These are phyloP conservation scores for Hypoxylon sp. DNA, from an alignment of 2,329 filamentous ascomycete species.

Conservation along the genomic window DNA sequence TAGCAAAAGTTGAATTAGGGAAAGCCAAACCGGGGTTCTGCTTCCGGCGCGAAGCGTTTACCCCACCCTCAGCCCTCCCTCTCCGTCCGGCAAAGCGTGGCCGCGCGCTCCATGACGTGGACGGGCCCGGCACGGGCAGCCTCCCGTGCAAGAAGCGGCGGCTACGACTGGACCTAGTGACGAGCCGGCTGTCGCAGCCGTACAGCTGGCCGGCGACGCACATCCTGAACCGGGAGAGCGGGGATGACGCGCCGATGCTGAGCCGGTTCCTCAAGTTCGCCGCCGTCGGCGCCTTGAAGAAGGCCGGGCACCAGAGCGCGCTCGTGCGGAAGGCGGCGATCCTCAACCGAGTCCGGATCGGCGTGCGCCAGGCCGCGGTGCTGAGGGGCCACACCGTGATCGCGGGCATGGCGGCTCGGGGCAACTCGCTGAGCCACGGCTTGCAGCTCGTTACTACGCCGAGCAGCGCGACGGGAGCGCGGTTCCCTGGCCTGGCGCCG, in stretches of 20 bases:
- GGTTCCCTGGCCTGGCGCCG: conserved; percentile 48
- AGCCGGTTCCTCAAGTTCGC: conserved; percentile 63
- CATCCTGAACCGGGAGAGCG: conserved; percentile 72
- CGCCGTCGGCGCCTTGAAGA: conserved; percentile 55
- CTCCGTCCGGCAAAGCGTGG: conserved; percentile 59
- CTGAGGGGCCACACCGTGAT: conserved; percentile 51
- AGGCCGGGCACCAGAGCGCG: conserved; percentile 61
- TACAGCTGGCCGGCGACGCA: conserved; percentile 78
- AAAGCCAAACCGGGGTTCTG: conserved; percentile 10
- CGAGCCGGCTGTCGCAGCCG: conserved; percentile 76
- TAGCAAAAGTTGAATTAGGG: background rate
- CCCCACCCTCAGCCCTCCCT: conserved; percentile 2
- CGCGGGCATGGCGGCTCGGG: conserved; percentile 52
- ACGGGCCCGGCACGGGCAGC: conserved; percentile 65
- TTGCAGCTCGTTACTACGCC: conserved; percentile 49
- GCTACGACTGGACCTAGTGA: conserved; percentile 72
- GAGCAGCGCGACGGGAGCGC: conserved; percentile 42
- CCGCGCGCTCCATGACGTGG: conserved; percentile 68
- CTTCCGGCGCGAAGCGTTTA: conserved; percentile 18
- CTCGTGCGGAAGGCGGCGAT: conserved; percentile 74
- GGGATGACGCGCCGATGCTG: conserved; percentile 56
- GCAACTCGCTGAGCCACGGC: conserved; percentile 53
- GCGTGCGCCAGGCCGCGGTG: conserved; percentile 57
- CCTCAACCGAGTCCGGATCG: conserved; percentile 69
- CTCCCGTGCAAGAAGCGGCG: conserved; percentile 75